Evolutionary conservation across 495 filamentous ascomycete species (phyloP).

Genomic region (Penicillium coprophilum): DNA sequence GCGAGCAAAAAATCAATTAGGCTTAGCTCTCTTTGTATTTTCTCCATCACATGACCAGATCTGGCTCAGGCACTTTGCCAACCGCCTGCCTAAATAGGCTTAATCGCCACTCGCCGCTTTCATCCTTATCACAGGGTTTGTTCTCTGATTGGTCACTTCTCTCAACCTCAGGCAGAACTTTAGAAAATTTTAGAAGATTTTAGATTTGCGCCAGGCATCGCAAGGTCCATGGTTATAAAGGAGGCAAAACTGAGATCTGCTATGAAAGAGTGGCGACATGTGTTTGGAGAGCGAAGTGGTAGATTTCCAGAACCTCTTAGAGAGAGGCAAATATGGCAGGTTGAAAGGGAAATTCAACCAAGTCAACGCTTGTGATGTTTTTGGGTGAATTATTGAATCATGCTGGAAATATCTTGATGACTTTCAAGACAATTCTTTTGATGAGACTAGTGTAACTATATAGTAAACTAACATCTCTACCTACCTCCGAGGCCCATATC

Average conservation of each 20-base stretch:
- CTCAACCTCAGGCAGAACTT: neutral
- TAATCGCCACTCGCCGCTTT: neutral
- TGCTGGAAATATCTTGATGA: no score
- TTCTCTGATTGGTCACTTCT: neutral
- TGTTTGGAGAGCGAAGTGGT: neutral
- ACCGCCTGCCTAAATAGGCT: slow-evolving; percentile 7
- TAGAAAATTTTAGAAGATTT: neutral
- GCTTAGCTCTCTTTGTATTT: slow-evolving; percentile 19
- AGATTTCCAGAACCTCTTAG: neutral
- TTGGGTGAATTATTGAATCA: no score
- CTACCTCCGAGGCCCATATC: slow-evolving; percentile 63
- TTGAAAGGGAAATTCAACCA: no score
- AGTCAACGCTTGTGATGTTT: no score
- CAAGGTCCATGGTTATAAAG: neutral
- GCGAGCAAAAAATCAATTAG: slow-evolving; percentile 22
- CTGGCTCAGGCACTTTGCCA: neutral
- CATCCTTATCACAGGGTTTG: no score
- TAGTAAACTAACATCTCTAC: slow-evolving; percentile 13
- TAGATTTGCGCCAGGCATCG: neutral
- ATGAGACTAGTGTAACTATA: neutral
- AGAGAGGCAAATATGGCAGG: no score
- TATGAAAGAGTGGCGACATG: neutral
- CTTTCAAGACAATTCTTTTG: neutral
- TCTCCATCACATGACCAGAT: slow-evolving; percentile 13
- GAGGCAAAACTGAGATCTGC: slow-evolving; percentile 1